Evolutionary conservation across 106 monocot genomes (phyloP).

Genomic region (Dioscorea zingiberensis): DNA sequence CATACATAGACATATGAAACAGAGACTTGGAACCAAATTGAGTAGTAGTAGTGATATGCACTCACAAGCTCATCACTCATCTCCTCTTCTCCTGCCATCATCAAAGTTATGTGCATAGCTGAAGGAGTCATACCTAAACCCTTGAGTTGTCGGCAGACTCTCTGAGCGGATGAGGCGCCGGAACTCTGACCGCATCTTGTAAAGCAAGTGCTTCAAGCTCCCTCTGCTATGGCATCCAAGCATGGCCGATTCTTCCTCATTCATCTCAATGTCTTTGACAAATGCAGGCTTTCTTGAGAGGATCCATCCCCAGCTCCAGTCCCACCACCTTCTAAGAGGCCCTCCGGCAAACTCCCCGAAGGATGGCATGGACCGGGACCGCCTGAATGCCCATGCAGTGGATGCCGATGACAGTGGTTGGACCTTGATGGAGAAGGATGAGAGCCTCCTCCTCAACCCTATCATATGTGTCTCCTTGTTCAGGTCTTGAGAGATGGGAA

Average conservation of each 20-base stretch:
- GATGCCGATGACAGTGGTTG: conserved; percentile 45
- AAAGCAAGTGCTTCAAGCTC: conserved; percentile 59
- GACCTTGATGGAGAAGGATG: conserved; percentile 67
- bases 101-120: conserved; percentile 47
- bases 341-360: conserved; percentile 42
- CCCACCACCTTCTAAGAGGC: conserved; percentile 69
- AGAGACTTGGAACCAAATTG: too few relatives aligned
- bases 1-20: too few relatives aligned
- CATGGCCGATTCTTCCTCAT: conserved; percentile 60
- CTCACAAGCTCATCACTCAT: neutral
- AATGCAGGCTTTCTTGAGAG: conserved; percentile 62
- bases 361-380: conserved; percentile 74
- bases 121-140: conserved; percentile 43
- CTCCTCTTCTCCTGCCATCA: conserved; percentile 19
- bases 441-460: conserved; percentile 58
- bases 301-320: conserved; percentile 57
- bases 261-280: conserved; percentile 77
- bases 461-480: conserved; percentile 16
- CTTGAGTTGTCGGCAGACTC: conserved; percentile 27
- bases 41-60: too few relatives aligned
- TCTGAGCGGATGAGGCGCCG: conserved; percentile 29
- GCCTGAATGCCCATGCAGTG: conserved; percentile 39
- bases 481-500: conserved; percentile 38
- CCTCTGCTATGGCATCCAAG: conserved; percentile 62
- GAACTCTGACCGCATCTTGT: conserved; percentile 50